Percentiles rank a stretch among this genome's conserved stretches.
phyloP scores from a whole-genome alignment of 805 yeast genomes.

The Torulaspora quercuum region DNA sequence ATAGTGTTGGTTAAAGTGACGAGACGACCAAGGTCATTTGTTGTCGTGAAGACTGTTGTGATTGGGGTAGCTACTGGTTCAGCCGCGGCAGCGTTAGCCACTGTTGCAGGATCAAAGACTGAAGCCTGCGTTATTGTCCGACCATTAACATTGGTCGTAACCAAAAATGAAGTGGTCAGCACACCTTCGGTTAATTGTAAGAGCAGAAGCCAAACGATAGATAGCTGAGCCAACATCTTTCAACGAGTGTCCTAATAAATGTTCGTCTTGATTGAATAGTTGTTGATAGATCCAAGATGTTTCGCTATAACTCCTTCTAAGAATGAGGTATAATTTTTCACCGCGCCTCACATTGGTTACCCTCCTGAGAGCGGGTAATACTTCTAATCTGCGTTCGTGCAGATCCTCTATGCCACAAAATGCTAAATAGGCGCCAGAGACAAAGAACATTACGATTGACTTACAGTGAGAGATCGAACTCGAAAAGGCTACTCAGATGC shows the following conservation, averaged over 20 bases:
- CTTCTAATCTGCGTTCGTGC: too few species aligned
- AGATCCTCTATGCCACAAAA: too few species aligned
- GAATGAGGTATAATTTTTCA: conserved; percentile 3
- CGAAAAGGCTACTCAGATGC: too few species aligned
- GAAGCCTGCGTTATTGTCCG: conserved; percentile 34
- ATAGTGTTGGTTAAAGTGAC: conserved; percentile 24
- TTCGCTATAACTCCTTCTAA: too few species aligned
- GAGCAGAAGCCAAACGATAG: conserved; percentile 11
- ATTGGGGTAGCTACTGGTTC: conserved; percentile 9
- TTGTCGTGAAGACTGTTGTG: conserved; percentile 25
- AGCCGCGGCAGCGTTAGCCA: conserved; percentile 17
- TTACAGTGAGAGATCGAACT: too few species aligned
- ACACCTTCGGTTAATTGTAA: conserved; percentile 21
- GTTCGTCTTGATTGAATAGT: too few species aligned
- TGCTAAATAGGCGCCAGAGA: too few species aligned
- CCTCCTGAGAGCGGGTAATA: too few species aligned
- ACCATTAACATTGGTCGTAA: conserved; percentile 35
- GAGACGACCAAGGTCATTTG: conserved; percentile 30
- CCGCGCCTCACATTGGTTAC: not conserved
- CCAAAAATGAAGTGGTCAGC: conserved; percentile 28
- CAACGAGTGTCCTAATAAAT: too few species aligned
- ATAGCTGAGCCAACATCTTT: conserved; percentile 9
- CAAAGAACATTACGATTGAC: too few species aligned
- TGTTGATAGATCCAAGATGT: too few species aligned
- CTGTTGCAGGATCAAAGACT: conserved; percentile 20